A percentile compares a stretch with the other conserved stretches of the same genome.
Evolutionary conservation across 2,329 filamentous ascomycete species (phyloP).

Genomic region (Pyricularia sp.): DNA sequence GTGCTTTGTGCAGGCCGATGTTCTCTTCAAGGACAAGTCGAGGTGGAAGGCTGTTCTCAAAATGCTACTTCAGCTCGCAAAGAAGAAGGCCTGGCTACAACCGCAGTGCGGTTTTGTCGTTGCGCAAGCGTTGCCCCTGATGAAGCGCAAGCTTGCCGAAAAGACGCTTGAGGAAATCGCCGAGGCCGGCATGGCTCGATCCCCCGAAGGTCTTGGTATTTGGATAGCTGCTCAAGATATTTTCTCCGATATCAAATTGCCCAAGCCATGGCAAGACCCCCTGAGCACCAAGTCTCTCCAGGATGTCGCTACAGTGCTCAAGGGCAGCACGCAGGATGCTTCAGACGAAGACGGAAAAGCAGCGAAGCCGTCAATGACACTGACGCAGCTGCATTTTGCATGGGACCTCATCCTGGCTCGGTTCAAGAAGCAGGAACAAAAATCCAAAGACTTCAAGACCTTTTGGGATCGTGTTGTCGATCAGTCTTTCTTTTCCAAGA

Average conservation of each 20-base stretch:
- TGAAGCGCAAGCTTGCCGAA: slow-evolving; percentile 48
- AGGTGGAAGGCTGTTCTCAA: slow-evolving; percentile 62
- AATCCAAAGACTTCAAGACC: slow-evolving; percentile 49
- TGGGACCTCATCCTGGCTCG: slow-evolving; percentile 70
- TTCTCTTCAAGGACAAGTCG: slow-evolving; percentile 53
- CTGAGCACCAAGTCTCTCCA: slow-evolving; percentile 58
- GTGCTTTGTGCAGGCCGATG: slow-evolving; percentile 70
- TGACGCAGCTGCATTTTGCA: slow-evolving; percentile 73
- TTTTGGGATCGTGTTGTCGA: slow-evolving; percentile 88
- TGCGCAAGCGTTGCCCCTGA: slow-evolving; percentile 59
- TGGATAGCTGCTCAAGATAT: slow-evolving; percentile 64
- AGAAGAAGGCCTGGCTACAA: slow-evolving; percentile 80
- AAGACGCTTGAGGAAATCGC: slow-evolving; percentile 53
- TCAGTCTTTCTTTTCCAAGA: slow-evolving; percentile 73
- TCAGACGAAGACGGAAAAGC: slow-evolving; percentile 35
- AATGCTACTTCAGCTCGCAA: slow-evolving; percentile 62
- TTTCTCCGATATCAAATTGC: slow-evolving; percentile 56
- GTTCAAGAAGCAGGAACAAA: slow-evolving; percentile 27
- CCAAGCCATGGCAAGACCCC: slow-evolving; percentile 73
- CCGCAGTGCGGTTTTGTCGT: slow-evolving; percentile 81
- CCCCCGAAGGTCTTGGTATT: slow-evolving; percentile 80
- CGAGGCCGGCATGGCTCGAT: slow-evolving; percentile 56
- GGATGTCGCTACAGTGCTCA: slow-evolving; percentile 66
- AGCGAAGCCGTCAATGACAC: slow-evolving; percentile 64
- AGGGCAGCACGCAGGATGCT: slow-evolving; percentile 56